Evolutionary conservation across 495 filamentous ascomycete genomes (phyloP), one percentile per base, ranked within the genome.

Genomic region (Neurospora sp.): DNA sequence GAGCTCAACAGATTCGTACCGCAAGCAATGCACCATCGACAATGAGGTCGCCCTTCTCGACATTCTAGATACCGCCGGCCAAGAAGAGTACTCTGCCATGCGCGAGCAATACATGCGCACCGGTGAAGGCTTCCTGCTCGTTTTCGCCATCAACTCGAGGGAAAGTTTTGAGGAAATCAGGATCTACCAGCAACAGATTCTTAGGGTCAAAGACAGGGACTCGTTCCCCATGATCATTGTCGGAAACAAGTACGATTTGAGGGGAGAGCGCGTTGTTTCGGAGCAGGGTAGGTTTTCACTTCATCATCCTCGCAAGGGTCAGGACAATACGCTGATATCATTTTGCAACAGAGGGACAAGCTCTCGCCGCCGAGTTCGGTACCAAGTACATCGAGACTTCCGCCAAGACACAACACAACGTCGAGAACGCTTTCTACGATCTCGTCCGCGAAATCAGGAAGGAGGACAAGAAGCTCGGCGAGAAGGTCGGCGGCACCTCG

Each of bases 21-120:
- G 96, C 83, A 99, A 99, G 90, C 95, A 98, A 88, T 98, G 96
- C 81, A 90, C 96, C 71, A 96, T 99, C 81, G 96, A 99, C 81
- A 96, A 98, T 77, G 96, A 98, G 82, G 93, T 98, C 75, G 96
- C 96, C 59, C 88, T 98, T 71, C 90, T 99, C 80, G 96, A 99
- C 81, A 95, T 99, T 71, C 90, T 99, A 77, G 96, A 99, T 82
- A 99, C 96, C 69, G 96, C 96, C 71, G 96, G 96, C 71, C 96
- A 99, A 83, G 96, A 99, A 83, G 96, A 99, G 84, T 99, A 99
- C 85, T 97, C 94, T 44, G 96, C 96, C 70, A 99, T 99, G 96
- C 90, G 96, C 75, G 96, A 99, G 85, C 96, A 99, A 85, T 99
- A 99, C 87, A 99, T 99, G 96, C 92, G 96, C 77, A 99, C 96